Evolutionary conservation across 225 moss, liverwort and hornwort species (phyloP), one percentile per base, ranked within the genome.

Genomic region (Straminergon stramineum): DNA sequence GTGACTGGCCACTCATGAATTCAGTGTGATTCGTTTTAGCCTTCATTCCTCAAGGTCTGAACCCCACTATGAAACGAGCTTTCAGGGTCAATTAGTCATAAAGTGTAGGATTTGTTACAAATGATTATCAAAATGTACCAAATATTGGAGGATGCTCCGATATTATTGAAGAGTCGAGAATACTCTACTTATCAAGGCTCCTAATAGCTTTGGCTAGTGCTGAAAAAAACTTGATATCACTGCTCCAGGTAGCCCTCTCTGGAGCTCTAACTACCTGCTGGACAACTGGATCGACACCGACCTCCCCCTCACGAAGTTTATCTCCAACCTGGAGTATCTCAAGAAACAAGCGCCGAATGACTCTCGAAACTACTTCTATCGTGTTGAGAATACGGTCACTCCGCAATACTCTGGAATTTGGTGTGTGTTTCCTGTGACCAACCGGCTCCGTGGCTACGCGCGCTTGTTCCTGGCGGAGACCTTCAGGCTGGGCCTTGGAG

Each of bases 361-460:
- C 21, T 82, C 87, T 23, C 94, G 98, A 55, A 88, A 89, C 64
- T 84, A 89, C 84, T 98, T 98, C 91, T 98, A 98, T 85, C 92
- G 98, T 20, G 96, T 98, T n/a, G 98, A 97, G 93, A 98, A 98
- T 66, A 98, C 97, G 5, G 90, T 91, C 89, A 98, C 98, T 63
- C 98, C 98, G n/a, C 98, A 98, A 79, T 58, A 85, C 45, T 48
- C 73, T 21, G 97, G 97, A 6, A 55, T 98, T 51, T 86, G 97
- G 82, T 98, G 98, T 15, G 94, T 98, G 67, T 96, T 65, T 84
- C 97, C 97, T 5, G 98, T 98, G 51, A 98, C 98, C 16, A 98
- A 91, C 82, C 97, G 98, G 85, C 96, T 98, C 88, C 94, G 96
- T 34, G 90, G 96, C n/a, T 97, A 91, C 45, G 97, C 94, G 27